phyloP scores from a whole-genome alignment of 768 basidiomycete genomes.

The Tubosaeta brunneosetosa region DNA sequence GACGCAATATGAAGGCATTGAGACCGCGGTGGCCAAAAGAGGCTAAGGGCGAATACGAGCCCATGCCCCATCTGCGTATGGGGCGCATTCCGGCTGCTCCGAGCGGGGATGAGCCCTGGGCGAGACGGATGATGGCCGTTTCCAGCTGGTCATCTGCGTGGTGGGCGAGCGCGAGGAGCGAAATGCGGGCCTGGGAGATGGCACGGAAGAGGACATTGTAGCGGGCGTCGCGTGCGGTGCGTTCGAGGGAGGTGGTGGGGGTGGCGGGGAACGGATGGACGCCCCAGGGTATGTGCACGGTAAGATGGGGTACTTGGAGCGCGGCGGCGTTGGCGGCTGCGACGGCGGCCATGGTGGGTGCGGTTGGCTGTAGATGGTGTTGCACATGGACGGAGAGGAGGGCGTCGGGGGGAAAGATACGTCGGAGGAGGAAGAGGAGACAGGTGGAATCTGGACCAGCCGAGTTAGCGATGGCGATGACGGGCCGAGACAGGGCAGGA shows the following conservation, averaged over 20 bases:
- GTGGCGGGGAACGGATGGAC: slow-evolving; percentile 43
- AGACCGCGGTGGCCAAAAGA: slow-evolving; percentile 55
- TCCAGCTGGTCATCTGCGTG: slow-evolving; percentile 85
- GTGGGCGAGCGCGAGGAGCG: slow-evolving; percentile 62
- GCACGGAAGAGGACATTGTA: slow-evolving; percentile 47
- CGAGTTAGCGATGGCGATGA: slow-evolving; percentile 63
- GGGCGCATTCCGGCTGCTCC: slow-evolving; percentile 68
- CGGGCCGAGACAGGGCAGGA: no score
- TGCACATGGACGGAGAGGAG: slow-evolving; percentile 59
- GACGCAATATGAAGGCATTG: slow-evolving; percentile 65
- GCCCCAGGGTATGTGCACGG: slow-evolving; percentile 55
- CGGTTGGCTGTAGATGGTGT: slow-evolving; percentile 62
- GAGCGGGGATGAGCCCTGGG: slow-evolving; percentile 48
- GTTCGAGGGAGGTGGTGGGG: slow-evolving; percentile 50
- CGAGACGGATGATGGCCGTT: slow-evolving; percentile 67
- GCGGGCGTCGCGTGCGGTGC: slow-evolving; percentile 53
- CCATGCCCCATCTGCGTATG: slow-evolving; percentile 78
- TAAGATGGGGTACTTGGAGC: slow-evolving; percentile 44
- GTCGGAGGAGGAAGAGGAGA: slow-evolving; percentile 62
- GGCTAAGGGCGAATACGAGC: slow-evolving; percentile 34
- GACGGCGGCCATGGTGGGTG: slow-evolving; percentile 49
- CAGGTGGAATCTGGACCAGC: slow-evolving; percentile 83
- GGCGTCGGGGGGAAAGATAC: slow-evolving; percentile 32
- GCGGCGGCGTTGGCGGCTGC: slow-evolving; percentile 40
- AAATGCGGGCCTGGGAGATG: slow-evolving; percentile 37